Base-by-base conservation (phyloP, 257 asterid genomes). In the Solanum sejunctum region DNA sequence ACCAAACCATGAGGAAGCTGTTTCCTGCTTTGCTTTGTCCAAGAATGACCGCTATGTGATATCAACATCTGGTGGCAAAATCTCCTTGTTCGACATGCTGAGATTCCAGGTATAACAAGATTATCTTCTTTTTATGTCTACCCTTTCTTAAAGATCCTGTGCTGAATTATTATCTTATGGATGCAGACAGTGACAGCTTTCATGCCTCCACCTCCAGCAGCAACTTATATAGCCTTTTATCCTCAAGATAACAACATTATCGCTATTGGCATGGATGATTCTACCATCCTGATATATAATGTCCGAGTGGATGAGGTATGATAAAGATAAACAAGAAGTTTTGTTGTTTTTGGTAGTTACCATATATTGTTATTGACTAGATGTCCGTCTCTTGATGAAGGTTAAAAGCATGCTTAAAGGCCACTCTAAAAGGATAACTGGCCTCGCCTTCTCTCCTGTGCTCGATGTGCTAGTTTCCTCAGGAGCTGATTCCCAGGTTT, bases 171-270 rank as follows among this genome's bases (percentile, higher is more conserved):
- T 18, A 52, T 54, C 61, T 60, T 69, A 36, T 54, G 51, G 67
- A 51, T 78, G 87, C 88, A 90, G 94, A 88, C 88, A 49, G 84
- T 92, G 91, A 92, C 91, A 1, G 89, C 91, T 58, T 89, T 92
- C 90, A 92, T 90, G 91, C 92, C 92, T 70, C 92, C 94, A 55
- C 93, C 93, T 21, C 94, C 94, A 10, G 94, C 94, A 26, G 91
- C 93, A 56, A 90, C 94, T 23, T 90, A 85, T 84, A 83, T 92
- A 47, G 94, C 93, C 9, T 92, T 92, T 86, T 91, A 90, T 86
- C 94, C 93, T 28, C 94, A 89, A 84, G 94, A 90, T 84, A 92
- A 92, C 75, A 92, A 92, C 52, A 89, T 92, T 39, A 90, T 90
- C 52, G 91, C 94, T 7, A 90, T 92, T 58, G 94, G 94, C 63